Percentiles rank a stretch among this genome's conserved stretches.
These are phyloP conservation scores for Amanita molliuscula DNA, from an alignment of 768 basidiomycete genomes.

Conservation along the genomic window DNA sequence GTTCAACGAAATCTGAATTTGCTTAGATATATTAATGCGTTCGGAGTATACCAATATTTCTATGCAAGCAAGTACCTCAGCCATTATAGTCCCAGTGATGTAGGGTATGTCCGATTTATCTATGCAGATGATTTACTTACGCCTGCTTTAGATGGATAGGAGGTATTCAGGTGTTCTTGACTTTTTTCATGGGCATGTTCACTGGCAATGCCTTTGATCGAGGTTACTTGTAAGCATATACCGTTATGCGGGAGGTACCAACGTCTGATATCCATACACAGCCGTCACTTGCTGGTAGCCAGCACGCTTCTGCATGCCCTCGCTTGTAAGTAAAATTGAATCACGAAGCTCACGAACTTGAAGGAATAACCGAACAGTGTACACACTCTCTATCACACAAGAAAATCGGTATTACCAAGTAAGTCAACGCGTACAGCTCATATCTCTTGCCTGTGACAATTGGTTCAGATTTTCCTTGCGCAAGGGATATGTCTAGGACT, in stretches of 20 bases:
- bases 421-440: background rate
- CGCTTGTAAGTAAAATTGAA: constrained; percentile 13
- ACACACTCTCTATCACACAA: constrained; percentile 24
- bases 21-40: constrained; percentile 17
- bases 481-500: constrained; percentile 41
- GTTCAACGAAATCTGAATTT: background rate
- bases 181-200: constrained; percentile 34
- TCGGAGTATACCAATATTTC: constrained; percentile 21
- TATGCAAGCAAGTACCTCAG: constrained; percentile 19
- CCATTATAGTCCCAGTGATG: constrained; percentile 14
- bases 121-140: background rate
- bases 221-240: constrained; percentile 32
- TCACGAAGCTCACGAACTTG: background rate
- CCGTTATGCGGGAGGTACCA: background rate
- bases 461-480: constrained; percentile 35
- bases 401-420: constrained; percentile 26
- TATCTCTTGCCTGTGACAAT: background rate
- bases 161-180: constrained; percentile 38
- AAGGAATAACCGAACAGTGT: constrained; percentile 13
- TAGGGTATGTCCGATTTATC: constrained; percentile 14
- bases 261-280: background rate
- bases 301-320: constrained; percentile 16
- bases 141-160: constrained; percentile 33
- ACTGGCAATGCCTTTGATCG: constrained; percentile 39
- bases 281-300: constrained; percentile 15